Base-by-base conservation (phyloP, 2,329 filamentous ascomycete species). In the Aspergillus sp. region DNA sequence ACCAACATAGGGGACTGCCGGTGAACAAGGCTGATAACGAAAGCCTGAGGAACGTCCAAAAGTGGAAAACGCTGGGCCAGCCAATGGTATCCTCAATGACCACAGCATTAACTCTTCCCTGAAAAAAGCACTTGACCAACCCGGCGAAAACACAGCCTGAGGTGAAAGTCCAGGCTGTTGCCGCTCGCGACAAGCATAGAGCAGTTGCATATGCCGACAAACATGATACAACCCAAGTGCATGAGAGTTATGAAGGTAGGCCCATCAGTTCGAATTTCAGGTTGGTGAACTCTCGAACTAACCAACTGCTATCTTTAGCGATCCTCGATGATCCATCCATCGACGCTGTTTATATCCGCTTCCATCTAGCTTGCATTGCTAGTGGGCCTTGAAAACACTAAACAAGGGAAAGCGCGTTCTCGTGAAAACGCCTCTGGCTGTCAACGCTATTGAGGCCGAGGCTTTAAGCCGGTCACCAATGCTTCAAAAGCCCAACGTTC, bases 131-230 rank as follows among this genome's bases (percentile, higher is more conserved):
- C 11, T 43, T 71, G 17, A 68, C 85, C 36, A 65, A 58, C 2
- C 82, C 83, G 0, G 82, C 83, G 13, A 78, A 74, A 59, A 77
- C 74, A 3, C 83, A 86, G 62, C 73, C 82, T 0, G 81, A 83
- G 39, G 79, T 85, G 13, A 72, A 84, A 12, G 58, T 86, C 12
- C 74, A 78, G 8, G 80, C 78, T 4, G 76, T 86, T 1, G 81
- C 83, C 3, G 81, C 83, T 3, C 75, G 83, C 4, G 78, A 83
- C 65, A 70, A 63, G 32, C 67, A 66, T 4, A 79, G 73, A 50
- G 84, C 83, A 3, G 48, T 0, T 68, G 73, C 71, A 0, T 85
- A 76, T 67, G 83, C 82, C 2, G 79, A 79, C 61, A 80, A 78
- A 57, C 71, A 85, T 65, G 71, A 71, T 8, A 83, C 86, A 47